Evolutionary conservation across 371 early-diverging fungal genomes (phyloP).

Genomic region (Syncephalis plumigaleata): DNA sequence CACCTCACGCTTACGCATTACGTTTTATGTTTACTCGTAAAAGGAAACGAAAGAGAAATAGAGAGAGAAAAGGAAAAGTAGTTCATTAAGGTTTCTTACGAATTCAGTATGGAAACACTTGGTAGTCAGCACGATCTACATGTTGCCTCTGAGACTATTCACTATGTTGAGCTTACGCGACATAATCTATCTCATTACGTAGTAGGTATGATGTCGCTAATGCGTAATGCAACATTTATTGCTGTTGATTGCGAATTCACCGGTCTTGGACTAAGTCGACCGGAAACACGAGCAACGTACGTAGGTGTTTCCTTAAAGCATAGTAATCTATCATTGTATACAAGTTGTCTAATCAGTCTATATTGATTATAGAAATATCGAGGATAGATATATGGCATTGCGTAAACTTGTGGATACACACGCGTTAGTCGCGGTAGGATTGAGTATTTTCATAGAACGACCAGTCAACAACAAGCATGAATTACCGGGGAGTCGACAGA

Average conservation of each 20-base stretch:
- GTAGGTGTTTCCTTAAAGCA: conserved; percentile 1
- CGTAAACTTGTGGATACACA: conserved; percentile 39
- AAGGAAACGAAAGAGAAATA: too few species aligned
- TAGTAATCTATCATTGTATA: neutral
- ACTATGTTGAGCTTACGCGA: too few species aligned
- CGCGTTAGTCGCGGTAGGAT: conserved; percentile 64
- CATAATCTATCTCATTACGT: too few species aligned
- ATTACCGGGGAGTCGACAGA: neutral
- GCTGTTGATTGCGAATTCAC: conserved; percentile 83
- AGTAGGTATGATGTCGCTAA: too few species aligned
- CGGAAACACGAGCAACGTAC: conserved; percentile 16
- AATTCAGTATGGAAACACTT: too few species aligned
- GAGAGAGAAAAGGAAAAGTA: too few species aligned
- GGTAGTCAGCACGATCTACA: too few species aligned
- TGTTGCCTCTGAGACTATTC: too few species aligned
- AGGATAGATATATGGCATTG: conserved; percentile 54
- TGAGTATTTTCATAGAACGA: conserved; percentile 36
- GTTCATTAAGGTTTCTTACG: too few species aligned
- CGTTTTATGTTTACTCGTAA: too few species aligned
- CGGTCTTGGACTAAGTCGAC: conserved; percentile 32
- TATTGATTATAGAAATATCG: conserved; percentile 22
- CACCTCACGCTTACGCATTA: too few species aligned
- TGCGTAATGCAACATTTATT: conserved; percentile 32
- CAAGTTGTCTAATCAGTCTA: neutral
- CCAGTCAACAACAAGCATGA: neutral